Evolutionary conservation across 371 early-diverging fungal genomes (phyloP).

Genomic region (Mucor piriformis): DNA sequence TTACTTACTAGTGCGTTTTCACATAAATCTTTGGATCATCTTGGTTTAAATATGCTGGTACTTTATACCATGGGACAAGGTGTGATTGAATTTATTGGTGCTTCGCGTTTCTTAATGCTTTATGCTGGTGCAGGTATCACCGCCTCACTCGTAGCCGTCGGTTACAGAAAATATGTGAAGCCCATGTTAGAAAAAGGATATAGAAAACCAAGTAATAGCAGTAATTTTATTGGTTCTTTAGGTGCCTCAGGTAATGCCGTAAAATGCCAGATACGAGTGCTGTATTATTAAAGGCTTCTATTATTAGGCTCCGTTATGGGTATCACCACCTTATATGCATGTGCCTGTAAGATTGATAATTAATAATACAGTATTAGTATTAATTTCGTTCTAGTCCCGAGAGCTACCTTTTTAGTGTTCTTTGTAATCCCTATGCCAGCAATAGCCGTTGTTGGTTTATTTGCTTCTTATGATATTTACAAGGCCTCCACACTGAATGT

Average conservation of each 20-base stretch:
- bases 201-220: not conserved
- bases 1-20: conserved; percentile 56
- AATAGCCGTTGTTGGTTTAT: conserved; percentile 48
- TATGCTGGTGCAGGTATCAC: conserved; percentile 45
- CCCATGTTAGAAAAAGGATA: conserved; percentile 32
- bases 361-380: not conserved
- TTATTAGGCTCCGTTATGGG: conserved; percentile 45
- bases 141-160: conserved; percentile 29
- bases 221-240: conserved; percentile 24
- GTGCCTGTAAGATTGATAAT: conserved; percentile 45
- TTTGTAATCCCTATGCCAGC: conserved; percentile 66
- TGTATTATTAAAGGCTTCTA: not conserved
- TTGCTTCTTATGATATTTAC: conserved; percentile 47
- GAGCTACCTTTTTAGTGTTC: conserved; percentile 56
- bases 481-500: conserved; percentile 42
- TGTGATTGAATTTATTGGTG: conserved; percentile 45
- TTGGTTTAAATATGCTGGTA: conserved; percentile 58
- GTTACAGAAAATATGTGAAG: conserved; percentile 37
- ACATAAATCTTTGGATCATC: conserved; percentile 51
- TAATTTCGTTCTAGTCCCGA: conserved; percentile 37
- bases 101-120: conserved; percentile 43
- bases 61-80: conserved; percentile 50
- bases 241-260: conserved; percentile 47
- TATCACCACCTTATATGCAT: conserved; percentile 49
- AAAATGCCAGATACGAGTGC: not conserved